Percentiles rank a stretch among this genome's conserved stretches.
Conservation (phyloP, 331 rosid species). For the Phaseolus coccineus region DNA sequence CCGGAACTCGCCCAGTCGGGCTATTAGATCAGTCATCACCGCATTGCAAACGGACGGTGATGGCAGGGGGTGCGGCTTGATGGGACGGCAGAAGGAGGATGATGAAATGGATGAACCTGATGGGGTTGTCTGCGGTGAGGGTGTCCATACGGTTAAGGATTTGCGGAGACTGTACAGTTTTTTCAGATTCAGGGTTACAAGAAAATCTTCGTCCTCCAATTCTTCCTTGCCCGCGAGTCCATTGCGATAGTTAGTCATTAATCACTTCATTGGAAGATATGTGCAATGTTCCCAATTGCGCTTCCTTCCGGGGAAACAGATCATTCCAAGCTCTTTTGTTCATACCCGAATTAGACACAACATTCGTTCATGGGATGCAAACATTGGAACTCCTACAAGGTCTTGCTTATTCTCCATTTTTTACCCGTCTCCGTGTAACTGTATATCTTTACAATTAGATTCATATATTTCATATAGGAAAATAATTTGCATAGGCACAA, state of each 20-base stretch:
- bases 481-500: neutral
- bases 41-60: constrained; percentile 86
- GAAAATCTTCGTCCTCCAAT: constrained; percentile 57
- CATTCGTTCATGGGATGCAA: constrained; percentile 47
- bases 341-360: neutral
- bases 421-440: neutral
- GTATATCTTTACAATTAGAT: neutral
- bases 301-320: neutral
- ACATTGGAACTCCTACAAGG: neutral
- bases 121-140: constrained; percentile 45
- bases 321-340: neutral
- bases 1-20: constrained; percentile 85
- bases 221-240: constrained; percentile 46
- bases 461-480: constrained; percentile 9
- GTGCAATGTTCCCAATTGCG: constrained; percentile 11
- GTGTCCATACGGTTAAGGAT: constrained; percentile 59
- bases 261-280: neutral
- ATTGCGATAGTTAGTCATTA: constrained; percentile 36
- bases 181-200: constrained; percentile 57
- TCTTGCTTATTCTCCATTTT: neutral
- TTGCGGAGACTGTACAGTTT: constrained; percentile 63
- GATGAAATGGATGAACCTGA: constrained; percentile 46
- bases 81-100: constrained; percentile 50
- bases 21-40: constrained; percentile 74
- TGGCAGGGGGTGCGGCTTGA: constrained; percentile 56